These are phyloP conservation scores for Magnusiomyces suaveolens DNA, from an alignment of 1,139 yeast genomes.

Conservation along the genomic window DNA sequence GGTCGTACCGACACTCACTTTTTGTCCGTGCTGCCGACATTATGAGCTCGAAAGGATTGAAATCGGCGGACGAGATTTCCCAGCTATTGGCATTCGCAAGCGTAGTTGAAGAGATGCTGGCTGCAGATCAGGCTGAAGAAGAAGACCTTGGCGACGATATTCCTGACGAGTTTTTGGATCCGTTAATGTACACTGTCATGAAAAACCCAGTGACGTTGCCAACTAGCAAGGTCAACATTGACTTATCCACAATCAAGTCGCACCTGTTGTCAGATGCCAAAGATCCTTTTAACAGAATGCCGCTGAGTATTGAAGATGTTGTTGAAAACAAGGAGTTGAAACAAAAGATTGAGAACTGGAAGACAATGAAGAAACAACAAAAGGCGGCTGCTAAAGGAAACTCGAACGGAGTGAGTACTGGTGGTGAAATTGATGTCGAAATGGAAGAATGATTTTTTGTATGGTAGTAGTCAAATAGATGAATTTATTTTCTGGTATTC, in stretches of 20 bases:
- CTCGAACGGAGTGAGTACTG: too few species aligned
- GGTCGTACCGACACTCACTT: slow-evolving; percentile 63
- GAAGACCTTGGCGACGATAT: slow-evolving; percentile 84
- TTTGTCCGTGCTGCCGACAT: slow-evolving; percentile 66
- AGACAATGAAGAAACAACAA: background rate
- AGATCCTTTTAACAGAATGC: slow-evolving; percentile 93
- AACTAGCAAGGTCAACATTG: slow-evolving; percentile 71
- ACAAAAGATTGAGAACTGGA: slow-evolving; percentile 10
- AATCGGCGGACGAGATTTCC: slow-evolving; percentile 45
- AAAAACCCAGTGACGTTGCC: slow-evolving; percentile 92
- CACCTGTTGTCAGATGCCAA: slow-evolving; percentile 90
- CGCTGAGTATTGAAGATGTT: slow-evolving; percentile 81
- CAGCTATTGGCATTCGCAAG: slow-evolving; percentile 49
- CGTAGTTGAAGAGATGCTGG: slow-evolving; percentile 51
- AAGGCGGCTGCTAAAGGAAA: background rate
- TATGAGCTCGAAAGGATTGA: slow-evolving; percentile 46
- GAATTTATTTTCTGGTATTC: too few species aligned
- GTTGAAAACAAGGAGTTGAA: slow-evolving; percentile 36
- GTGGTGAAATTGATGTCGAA: too few species aligned
- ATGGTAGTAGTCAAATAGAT: too few species aligned
- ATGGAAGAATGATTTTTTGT: too few species aligned
- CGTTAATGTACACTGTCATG: slow-evolving; percentile 92
- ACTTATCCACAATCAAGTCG: slow-evolving; percentile 83
- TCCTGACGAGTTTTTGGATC: slow-evolving; percentile 95
- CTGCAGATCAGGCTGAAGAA: slow-evolving; percentile 52